phyloP scores from a whole-genome alignment of 495 filamentous ascomycete genomes.

The Penicillium pulvis region DNA sequence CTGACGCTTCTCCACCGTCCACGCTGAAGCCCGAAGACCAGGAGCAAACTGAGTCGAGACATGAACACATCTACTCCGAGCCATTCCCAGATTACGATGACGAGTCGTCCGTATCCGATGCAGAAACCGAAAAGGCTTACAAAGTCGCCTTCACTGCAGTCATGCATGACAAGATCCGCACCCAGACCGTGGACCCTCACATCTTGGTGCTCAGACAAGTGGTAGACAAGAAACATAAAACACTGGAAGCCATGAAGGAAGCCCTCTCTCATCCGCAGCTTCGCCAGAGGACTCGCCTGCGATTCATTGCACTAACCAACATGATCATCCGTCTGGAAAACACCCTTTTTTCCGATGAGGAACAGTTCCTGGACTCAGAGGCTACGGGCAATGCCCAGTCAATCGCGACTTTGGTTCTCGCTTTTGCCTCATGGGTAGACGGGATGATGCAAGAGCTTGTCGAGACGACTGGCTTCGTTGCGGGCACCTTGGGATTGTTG shows the following conservation, averaged over 20 bases:
- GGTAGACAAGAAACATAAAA: conserved; percentile 1
- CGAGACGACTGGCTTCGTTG: conserved; percentile 4
- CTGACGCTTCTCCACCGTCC: conserved; percentile 5
- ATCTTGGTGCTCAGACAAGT: conserved; percentile 1
- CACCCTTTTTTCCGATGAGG: conserved; percentile 23
- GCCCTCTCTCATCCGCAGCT: conserved; percentile 19
- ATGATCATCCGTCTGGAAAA: conserved; percentile 25
- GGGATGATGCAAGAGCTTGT: conserved; percentile 15
- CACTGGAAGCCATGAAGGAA: conserved; percentile 22
- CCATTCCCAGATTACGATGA: conserved; percentile 41
- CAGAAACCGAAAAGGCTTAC: conserved; percentile 21
- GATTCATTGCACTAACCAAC: conserved; percentile 31
- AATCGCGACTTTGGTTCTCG: conserved; percentile 16
- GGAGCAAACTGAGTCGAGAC: background rate
- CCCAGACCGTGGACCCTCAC: conserved; percentile 15
- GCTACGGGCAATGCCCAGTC: conserved; percentile 11
- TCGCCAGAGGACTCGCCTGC: conserved; percentile 7
- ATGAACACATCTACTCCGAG: conserved; percentile 16
- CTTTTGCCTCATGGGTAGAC: conserved; percentile 22
- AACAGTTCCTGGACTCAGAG: conserved; percentile 11
- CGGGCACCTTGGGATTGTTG: conserved; percentile 7
- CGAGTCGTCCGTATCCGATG: background rate
- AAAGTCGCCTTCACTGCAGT: conserved; percentile 28
- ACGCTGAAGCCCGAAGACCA: background rate
- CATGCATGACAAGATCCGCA: conserved; percentile 23